phyloP scores from a whole-genome alignment of 208 protist genomes.

The Leishmania mexicana region DNA sequence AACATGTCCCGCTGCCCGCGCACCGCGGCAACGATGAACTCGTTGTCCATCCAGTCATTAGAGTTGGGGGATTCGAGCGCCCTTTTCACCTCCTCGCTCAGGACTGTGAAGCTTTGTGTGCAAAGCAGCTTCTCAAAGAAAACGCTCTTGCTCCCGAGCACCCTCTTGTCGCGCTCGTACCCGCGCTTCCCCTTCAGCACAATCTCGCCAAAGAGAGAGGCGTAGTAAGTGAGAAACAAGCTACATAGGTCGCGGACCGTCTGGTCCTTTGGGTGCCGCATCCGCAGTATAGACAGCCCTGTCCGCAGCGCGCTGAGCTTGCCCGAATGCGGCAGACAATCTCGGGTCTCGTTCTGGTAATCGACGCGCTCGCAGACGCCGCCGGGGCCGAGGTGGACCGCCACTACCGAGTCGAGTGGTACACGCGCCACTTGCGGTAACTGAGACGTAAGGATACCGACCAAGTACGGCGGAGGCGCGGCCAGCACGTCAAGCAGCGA shows the following conservation, averaged over 20 bases:
- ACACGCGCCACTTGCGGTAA: slow-evolving; percentile 46
- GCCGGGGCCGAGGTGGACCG: slow-evolving; percentile 55
- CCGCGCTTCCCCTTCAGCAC: slow-evolving; percentile 40
- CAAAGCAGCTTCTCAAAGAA: slow-evolving; percentile 68
- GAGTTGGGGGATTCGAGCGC: slow-evolving; percentile 44
- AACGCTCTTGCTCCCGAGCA: slow-evolving; percentile 12
- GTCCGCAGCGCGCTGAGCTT: slow-evolving; percentile 67
- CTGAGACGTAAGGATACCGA: slow-evolving; percentile 77
- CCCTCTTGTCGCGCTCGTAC: slow-evolving; percentile 32
- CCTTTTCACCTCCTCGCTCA: slow-evolving; percentile 61
- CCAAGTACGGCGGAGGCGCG: slow-evolving; percentile 75
- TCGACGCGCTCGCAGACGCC: slow-evolving; percentile 61
- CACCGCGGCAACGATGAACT: slow-evolving; percentile 83
- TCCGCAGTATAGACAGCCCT: slow-evolving; percentile 52
- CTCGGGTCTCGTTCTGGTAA: slow-evolving; percentile 54
- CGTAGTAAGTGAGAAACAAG: slow-evolving; percentile 84
- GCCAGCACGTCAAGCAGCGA: slow-evolving; percentile 70
- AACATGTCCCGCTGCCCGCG: slow-evolving; percentile 56
- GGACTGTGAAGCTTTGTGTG: slow-evolving; percentile 68
- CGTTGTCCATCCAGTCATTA: slow-evolving; percentile 80
- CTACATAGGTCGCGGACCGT: slow-evolving; percentile 76
- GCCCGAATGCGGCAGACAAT: slow-evolving; percentile 68
- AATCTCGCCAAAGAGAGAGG: slow-evolving; percentile 66
- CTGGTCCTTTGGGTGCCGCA: slow-evolving; percentile 60
- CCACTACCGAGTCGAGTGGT: slow-evolving; percentile 55